Evolutionary conservation across 345 rosid genomes (phyloP).

Genomic region (Arabis hirsuta): DNA sequence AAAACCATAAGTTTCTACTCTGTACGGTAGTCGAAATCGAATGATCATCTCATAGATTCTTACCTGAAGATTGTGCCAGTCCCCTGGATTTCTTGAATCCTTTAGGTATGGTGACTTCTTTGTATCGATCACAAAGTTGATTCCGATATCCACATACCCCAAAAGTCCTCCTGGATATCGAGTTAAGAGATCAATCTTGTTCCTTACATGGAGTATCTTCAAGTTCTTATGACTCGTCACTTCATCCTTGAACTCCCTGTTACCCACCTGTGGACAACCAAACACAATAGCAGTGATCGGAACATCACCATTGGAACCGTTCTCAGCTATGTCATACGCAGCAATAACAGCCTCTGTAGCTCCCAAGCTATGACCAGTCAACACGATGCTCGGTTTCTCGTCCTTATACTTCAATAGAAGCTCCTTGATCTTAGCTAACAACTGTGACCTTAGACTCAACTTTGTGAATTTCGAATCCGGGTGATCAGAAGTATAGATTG

Average conservation of each 20-base stretch:
- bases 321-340: slow-evolving; percentile 75
- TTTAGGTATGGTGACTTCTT: slow-evolving; percentile 70
- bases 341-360: slow-evolving; percentile 71
- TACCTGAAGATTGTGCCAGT: slow-evolving; percentile 81
- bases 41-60: background rate
- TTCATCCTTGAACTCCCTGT: slow-evolving; percentile 62
- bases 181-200: slow-evolving; percentile 70
- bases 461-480: slow-evolving; percentile 68
- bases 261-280: slow-evolving; percentile 81
- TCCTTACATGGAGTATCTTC: slow-evolving; percentile 63
- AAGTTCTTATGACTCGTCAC: slow-evolving; percentile 53
- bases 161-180: slow-evolving; percentile 68
- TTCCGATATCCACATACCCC: slow-evolving; percentile 59
- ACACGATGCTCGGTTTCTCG: slow-evolving; percentile 62
- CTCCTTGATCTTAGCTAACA: slow-evolving; percentile 58
- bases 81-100: slow-evolving; percentile 71
- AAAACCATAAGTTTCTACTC: background rate
- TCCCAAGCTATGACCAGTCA: slow-evolving; percentile 87
- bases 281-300: slow-evolving; percentile 76
- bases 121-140: slow-evolving; percentile 67
- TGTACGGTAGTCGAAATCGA: background rate
- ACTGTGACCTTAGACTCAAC: slow-evolving; percentile 61
- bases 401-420: slow-evolving; percentile 52
- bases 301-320: slow-evolving; percentile 57
- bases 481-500: slow-evolving; percentile 66